Base-by-base conservation (phyloP, 2,329 filamentous ascomycete genomes). In the Colletotrichum spinosum region DNA sequence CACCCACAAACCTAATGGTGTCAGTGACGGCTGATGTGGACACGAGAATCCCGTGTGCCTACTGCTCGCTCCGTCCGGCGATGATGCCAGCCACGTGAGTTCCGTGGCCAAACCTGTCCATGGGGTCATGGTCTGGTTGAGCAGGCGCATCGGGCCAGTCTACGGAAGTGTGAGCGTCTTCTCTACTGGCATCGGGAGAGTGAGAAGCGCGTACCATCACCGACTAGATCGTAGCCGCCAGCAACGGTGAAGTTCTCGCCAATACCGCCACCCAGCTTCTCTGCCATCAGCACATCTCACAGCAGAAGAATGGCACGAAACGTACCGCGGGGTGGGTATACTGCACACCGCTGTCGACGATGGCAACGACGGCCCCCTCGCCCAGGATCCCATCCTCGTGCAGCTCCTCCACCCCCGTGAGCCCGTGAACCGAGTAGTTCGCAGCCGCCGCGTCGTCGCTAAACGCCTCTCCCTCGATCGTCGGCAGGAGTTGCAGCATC, bases 311-410 rank as follows among this genome's bases (percentile, higher is more conserved):
- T 46, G 41, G 17, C 3, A 38, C 12, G 8, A n/a, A 8, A 10
- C 42, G n/a, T 70, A 79, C 77, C 34, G 78, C 75, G 60, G 72
- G 69, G 55, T 81, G 79, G 2, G 72, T 76, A 52, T 80, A 81
- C 57, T 79, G 76, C 33, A 81, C 72, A 1, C 79, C 79, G 2
- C 77, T 79, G 54, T 81, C 79, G 41, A 81, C 74, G 38, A 81
- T 72, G 6, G 78, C 79, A 38, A 81, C 70, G 33, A 73, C 79
- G 6, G 72, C 76, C 2, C 77, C 78, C 52, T 76, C 76, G 6
- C 79, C 79, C 8, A 74, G 71, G 34, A 79, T 74, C 4, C 79
- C 78, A 12, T 69, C 68, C 13, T 72, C 71, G 44, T 81, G 79
- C 6, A 81, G 72, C 62, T 72, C 75, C 42, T 79, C 74, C 5